A percentile compares a stretch with the other conserved stretches of the same genome.
Evolutionary conservation across 2,329 filamentous ascomycete species (phyloP).

Genomic region (Acephala macrosclerotiorum): DNA sequence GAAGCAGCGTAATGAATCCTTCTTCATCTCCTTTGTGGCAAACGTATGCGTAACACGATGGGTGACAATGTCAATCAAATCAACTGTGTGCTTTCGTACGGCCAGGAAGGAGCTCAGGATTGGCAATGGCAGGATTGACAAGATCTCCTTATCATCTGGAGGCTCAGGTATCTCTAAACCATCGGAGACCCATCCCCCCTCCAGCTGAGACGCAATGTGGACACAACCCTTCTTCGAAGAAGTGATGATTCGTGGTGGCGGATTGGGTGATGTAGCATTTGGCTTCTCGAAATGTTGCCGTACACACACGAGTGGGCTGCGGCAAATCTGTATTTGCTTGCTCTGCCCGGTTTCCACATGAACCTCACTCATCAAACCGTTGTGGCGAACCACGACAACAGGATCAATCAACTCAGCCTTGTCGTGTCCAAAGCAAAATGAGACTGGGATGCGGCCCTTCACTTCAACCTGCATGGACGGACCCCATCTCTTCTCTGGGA

Average conservation of each 20-base stretch:
- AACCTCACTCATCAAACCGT: constrained; percentile 69
- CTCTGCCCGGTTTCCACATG: constrained; percentile 52
- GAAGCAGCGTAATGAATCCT: constrained; percentile 66
- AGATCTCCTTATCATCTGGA: constrained; percentile 53
- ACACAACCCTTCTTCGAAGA: constrained; percentile 59
- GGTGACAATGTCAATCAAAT: constrained; percentile 66
- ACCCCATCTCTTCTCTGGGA: constrained; percentile 63
- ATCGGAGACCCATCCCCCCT: constrained; percentile 57
- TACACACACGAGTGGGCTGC: constrained; percentile 54
- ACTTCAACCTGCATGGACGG: constrained; percentile 62
- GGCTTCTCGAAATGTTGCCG: constrained; percentile 48
- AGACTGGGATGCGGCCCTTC: constrained; percentile 63
- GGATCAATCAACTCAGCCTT: constrained; percentile 49
- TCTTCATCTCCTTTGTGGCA: constrained; percentile 62
- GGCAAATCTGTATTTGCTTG: constrained; percentile 57
- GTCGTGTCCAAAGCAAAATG: constrained; percentile 67
- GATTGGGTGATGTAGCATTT: constrained; percentile 27
- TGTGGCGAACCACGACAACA: constrained; percentile 68
- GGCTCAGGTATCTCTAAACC: constrained; percentile 50
- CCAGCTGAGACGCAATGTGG: constrained; percentile 53
- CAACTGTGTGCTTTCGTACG: constrained; percentile 61
- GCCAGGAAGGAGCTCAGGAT: constrained; percentile 66
- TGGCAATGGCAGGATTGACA: constrained; percentile 66
- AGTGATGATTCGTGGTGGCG: constrained; percentile 52
- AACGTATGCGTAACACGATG: constrained; percentile 68